Percentiles rank a stretch among this genome's conserved stretches.
Conservation (phyloP, 768 basidiomycete genomes). For the Leucosporidium yakuticum region DNA sequence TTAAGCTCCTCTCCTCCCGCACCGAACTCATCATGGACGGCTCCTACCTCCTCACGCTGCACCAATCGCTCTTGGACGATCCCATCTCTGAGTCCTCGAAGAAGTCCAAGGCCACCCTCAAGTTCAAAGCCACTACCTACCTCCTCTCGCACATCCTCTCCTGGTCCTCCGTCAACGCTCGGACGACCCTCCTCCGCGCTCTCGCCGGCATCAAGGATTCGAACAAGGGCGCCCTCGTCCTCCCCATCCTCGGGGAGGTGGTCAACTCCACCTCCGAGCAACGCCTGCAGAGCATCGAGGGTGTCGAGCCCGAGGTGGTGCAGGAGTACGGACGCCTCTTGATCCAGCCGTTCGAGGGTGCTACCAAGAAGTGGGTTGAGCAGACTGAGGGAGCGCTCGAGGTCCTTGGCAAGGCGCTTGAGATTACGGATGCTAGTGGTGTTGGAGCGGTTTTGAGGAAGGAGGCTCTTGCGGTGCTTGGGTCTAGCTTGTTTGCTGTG, state of each 20-base stretch:
- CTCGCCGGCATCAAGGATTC: constrained; percentile 40
- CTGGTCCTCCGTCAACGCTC: constrained; percentile 30
- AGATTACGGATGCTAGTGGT: constrained; percentile 9
- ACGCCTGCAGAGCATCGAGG: not conserved
- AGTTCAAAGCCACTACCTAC: constrained; percentile 35
- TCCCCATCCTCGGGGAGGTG: constrained; percentile 17
- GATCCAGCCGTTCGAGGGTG: constrained; percentile 26
- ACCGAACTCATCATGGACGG: constrained; percentile 28
- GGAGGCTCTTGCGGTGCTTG: constrained; percentile 18
- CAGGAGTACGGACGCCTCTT: constrained; percentile 14
- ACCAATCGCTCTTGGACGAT: constrained; percentile 20
- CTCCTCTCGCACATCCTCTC: constrained; percentile 25
- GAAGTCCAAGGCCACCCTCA: constrained; percentile 15
- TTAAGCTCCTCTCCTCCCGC: constrained; percentile 18
- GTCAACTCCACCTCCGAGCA: not conserved
- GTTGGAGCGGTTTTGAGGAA: constrained; percentile 11
- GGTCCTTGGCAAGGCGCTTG: constrained; percentile 6
- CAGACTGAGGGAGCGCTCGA: constrained; percentile 4
- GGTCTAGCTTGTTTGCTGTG: constrained; percentile 13
- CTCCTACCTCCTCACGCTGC: constrained; percentile 18
- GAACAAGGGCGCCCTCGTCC: constrained; percentile 27
- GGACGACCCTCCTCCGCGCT: constrained; percentile 37
- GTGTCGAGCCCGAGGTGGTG: not conserved
- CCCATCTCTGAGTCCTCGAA: constrained; percentile 1
- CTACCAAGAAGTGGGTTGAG: constrained; percentile 31